Base-by-base conservation (phyloP, 805 yeast genomes). In the Saturnispora besseyi region DNA sequence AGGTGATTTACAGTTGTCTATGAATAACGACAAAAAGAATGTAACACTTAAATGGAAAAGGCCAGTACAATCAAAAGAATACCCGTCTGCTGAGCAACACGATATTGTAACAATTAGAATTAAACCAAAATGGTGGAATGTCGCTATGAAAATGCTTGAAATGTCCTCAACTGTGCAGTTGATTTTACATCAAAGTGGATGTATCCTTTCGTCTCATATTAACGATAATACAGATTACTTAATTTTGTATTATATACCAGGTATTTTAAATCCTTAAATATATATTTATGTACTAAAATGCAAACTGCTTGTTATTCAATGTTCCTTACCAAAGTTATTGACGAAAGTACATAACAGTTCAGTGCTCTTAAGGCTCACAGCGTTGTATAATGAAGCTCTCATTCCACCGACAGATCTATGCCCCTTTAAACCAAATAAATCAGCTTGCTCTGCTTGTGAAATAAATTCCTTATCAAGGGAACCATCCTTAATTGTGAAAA, bases 331-430 rank as follows among this genome's bases (percentile, higher is more conserved):
- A 69, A 84, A 88, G 44, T 77, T 73, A 21, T 72, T 67, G 41
- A 86, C 67, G 58, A 77, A 87, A 21, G 72, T 68, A 34, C 74
- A 80, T 56, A 88, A 71, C 50, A 70, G 58, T 53, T 78, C 69
- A 29, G 80, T 82, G 59, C 87, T 78, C 22, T 75, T 73, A 44
- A 78, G 69, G 4, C 81, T 65, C 47, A 93, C 85, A 13, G 98
- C 96, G 62, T 93, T 91, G 67, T 91, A 90, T 49, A 89, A 71
- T 12, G 97, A 89, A 13, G 95, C 90, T 67, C 99, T 82, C 68
- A 93, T 84, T 30, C 99, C 99, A 46, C 98, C 98, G 41, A 91
- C 98, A 4, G 96, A 87, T 65, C 98, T 79, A 68, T 91, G 98
- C 40, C 99, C 98, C 69, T 89, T 87, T 61, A 91, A 75, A 6